Conservation (phyloP, 441 rosid genomes). For the Dalechampia spathulata region DNA sequence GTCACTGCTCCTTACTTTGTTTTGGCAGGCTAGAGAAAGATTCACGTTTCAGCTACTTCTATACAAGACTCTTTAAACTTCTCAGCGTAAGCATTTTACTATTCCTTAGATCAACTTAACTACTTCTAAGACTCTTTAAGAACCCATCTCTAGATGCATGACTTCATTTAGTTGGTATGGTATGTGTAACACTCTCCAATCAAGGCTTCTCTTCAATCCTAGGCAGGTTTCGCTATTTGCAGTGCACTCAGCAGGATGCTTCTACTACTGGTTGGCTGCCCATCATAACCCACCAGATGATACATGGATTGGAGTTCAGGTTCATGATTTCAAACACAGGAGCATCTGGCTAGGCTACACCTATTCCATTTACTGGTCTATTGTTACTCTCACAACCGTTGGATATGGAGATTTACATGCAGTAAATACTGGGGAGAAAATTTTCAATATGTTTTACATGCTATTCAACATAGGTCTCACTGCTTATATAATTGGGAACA, state of each 20-base stretch:
- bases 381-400: slow-evolving; percentile 80
- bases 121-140: no score
- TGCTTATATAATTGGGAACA: slow-evolving; percentile 86
- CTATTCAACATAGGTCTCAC: slow-evolving; percentile 85
- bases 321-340: slow-evolving; percentile 48
- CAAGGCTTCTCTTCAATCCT: not conserved
- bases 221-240: slow-evolving; percentile 72
- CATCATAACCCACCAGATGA: slow-evolving; percentile 32
- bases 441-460: slow-evolving; percentile 79
- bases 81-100: slow-evolving; percentile 43
- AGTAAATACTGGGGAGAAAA: slow-evolving; percentile 55
- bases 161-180: no score
- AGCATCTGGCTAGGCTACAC: slow-evolving; percentile 84
- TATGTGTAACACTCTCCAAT: not conserved
- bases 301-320: slow-evolving; percentile 71
- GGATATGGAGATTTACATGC: slow-evolving; percentile 96
- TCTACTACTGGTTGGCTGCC: slow-evolving; percentile 64
- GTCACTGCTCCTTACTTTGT: not conserved
- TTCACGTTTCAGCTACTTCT: slow-evolving; percentile 60
- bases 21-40: slow-evolving; percentile 78
- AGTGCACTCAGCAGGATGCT: slow-evolving; percentile 78
- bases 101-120: not conserved
- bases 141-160: no score
- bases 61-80: slow-evolving; percentile 53
- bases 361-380: slow-evolving; percentile 89